phyloP scores from a whole-genome alignment of 495 filamentous ascomycete genomes.

The Hypoxylon cercidicola region DNA sequence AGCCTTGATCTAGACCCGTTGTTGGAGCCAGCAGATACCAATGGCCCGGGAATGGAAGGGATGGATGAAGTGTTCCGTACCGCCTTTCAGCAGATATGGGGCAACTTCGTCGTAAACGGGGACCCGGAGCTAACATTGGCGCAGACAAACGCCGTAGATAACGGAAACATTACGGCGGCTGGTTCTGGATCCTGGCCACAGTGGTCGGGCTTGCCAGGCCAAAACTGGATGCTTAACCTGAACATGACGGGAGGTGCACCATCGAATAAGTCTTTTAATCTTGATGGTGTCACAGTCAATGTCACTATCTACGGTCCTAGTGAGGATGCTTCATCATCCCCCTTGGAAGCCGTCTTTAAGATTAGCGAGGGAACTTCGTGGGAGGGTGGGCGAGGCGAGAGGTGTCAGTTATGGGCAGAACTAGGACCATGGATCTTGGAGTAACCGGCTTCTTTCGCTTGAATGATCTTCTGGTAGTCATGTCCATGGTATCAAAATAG shows the following conservation, averaged over 20 bases:
- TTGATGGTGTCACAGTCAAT: conserved; percentile 16
- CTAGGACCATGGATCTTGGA: conserved; percentile 48
- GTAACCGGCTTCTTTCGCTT: conserved; percentile 10
- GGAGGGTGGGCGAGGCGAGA: conserved; percentile 64
- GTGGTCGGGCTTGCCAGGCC: conserved; percentile 45
- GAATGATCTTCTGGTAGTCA: not conserved
- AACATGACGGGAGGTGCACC: conserved; percentile 63
- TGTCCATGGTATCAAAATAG: too few relatives aligned
- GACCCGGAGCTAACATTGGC: conserved; percentile 58
- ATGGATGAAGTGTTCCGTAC: conserved; percentile 44
- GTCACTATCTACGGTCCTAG: conserved; percentile 41
- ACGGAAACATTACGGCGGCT: conserved; percentile 37
- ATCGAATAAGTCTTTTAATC: conserved; percentile 1
- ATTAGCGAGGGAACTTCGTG: conserved; percentile 63
- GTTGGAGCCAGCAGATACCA: conserved; percentile 11
- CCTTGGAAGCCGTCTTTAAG: conserved; percentile 56
- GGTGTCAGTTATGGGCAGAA: conserved; percentile 67
- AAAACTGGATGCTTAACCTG: conserved; percentile 57
- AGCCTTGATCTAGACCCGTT: conserved; percentile 58
- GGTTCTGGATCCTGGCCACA: conserved; percentile 33
- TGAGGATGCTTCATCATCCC: conserved; percentile 40
- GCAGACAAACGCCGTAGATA: conserved; percentile 18
- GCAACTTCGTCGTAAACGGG: conserved; percentile 64
- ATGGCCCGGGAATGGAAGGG: conserved; percentile 30
- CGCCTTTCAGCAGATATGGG: conserved; percentile 52